These are phyloP conservation scores for Spatholobus suberectus DNA, from an alignment of 306 rosid species.

Conservation along the genomic window DNA sequence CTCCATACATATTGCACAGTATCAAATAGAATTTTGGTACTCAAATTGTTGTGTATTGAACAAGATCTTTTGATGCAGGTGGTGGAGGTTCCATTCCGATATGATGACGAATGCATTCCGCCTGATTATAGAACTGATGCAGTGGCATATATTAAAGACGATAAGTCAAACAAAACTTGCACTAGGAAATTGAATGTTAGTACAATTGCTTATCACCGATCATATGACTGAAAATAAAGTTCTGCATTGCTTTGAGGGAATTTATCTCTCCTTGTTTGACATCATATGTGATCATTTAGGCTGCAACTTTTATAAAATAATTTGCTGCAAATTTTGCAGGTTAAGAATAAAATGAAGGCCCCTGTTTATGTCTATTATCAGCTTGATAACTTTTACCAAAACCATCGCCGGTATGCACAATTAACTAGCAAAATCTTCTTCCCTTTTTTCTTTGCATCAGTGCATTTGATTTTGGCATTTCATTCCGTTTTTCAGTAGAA, in stretches of 20 bases:
- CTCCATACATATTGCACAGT: neutral
- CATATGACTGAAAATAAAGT: neutral
- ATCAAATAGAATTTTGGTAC: neutral
- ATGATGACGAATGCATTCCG: slow-evolving; percentile 74
- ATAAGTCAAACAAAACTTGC: slow-evolving; percentile 65
- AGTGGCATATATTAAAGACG: slow-evolving; percentile 58
- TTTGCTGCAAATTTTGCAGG: slow-evolving; percentile 61
- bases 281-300: slow-evolving; percentile 13
- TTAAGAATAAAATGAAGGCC: slow-evolving; percentile 69
- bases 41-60: slow-evolving; percentile 17
- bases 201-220: slow-evolving; percentile 38
- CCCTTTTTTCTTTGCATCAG: neutral
- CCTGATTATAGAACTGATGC: slow-evolving; percentile 29
- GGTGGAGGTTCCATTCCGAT: slow-evolving; percentile 65
- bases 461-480: slow-evolving; percentile 11
- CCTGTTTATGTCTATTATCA: slow-evolving; percentile 84
- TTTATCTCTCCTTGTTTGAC: neutral
- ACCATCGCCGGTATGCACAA: slow-evolving; percentile 77
- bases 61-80: slow-evolving; percentile 58
- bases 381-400: slow-evolving; percentile 81
- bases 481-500: neutral
- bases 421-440: neutral
- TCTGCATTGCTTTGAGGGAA: neutral
- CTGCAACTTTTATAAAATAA: neutral
- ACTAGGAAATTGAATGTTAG: slow-evolving; percentile 61